Evolutionary conservation across 768 basidiomycete species (phyloP).

Genomic region (Amanita jacksonii): DNA sequence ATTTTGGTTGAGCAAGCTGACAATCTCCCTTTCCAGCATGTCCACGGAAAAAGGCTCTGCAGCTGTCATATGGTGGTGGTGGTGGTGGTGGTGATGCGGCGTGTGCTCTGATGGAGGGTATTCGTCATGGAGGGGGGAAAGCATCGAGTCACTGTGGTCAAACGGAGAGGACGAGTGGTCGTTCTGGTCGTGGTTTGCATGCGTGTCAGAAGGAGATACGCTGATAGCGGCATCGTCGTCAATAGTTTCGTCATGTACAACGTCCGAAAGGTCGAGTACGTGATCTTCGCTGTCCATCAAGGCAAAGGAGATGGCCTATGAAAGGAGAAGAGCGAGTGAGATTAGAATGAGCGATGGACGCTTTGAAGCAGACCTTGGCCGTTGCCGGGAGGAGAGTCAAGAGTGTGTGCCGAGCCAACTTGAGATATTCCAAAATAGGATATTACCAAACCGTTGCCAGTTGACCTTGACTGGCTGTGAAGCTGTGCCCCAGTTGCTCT

Average conservation of each 20-base stretch:
- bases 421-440: slow-evolving; percentile 4
- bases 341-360: background rate
- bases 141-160: slow-evolving; percentile 26
- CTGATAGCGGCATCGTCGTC: slow-evolving; percentile 41
- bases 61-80: slow-evolving; percentile 27
- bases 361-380: slow-evolving; percentile 8
- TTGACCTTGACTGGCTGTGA: background rate
- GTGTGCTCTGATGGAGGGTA: slow-evolving; percentile 28
- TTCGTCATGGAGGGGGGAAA: slow-evolving; percentile 29
- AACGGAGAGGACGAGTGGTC: slow-evolving; percentile 23
- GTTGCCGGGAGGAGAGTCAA: slow-evolving; percentile 9
- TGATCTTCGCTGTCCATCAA: slow-evolving; percentile 50
- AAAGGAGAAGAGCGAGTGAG: background rate
- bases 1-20: slow-evolving; percentile 65
- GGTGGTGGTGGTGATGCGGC: no score
- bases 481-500: no score
- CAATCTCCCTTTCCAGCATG: slow-evolving; percentile 71
- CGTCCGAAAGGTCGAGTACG: slow-evolving; percentile 70
- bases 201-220: slow-evolving; percentile 15
- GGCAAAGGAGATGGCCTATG: no score
- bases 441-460: slow-evolving; percentile 5
- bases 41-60: slow-evolving; percentile 54
- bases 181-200: slow-evolving; percentile 15
- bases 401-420: slow-evolving; percentile 2
- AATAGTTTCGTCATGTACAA: slow-evolving; percentile 73